A percentile compares a stretch with the other conserved stretches of the same genome.
phyloP scores from a whole-genome alignment of 2,329 filamentous ascomycete species.

The Stagonosporopsis rhizophila region DNA sequence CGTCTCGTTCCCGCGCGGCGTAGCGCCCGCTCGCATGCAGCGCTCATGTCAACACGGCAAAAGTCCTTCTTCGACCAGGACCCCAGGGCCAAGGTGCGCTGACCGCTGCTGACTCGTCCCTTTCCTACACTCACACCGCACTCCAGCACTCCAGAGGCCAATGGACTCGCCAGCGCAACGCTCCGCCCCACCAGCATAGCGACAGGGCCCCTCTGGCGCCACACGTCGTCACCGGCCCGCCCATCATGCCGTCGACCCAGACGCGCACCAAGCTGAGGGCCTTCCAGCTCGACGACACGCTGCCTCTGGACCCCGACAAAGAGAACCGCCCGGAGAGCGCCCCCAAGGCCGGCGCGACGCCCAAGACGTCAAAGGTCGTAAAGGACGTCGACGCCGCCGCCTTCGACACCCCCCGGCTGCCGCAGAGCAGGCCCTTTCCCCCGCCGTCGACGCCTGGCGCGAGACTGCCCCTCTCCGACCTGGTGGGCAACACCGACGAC shows the following conservation, averaged over 20 bases:
- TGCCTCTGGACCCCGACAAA: constrained; percentile 48
- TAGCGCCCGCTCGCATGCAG: constrained; percentile 12
- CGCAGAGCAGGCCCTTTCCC: constrained; percentile 38
- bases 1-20: constrained; percentile 12
- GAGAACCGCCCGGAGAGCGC: constrained; percentile 47
- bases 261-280: constrained; percentile 63
- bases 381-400: constrained; percentile 27
- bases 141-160: constrained; percentile 40
- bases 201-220: constrained; percentile 38
- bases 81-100: constrained; percentile 50
- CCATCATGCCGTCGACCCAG: constrained; percentile 59
- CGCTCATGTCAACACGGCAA: constrained; percentile 55
- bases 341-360: constrained; percentile 24
- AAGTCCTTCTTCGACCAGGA: constrained; percentile 61
- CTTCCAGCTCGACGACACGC: constrained; percentile 59
- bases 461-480: constrained; percentile 65
- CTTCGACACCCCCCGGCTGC: constrained; percentile 37
- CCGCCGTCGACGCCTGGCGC: constrained; percentile 66
- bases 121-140: constrained; percentile 13
- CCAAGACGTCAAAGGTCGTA: constrained; percentile 28
- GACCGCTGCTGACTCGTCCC: constrained; percentile 5
- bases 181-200: constrained; percentile 35
- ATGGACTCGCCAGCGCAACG: constrained; percentile 47
- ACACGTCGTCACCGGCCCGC: constrained; percentile 45
- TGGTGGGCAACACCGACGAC: constrained; percentile 68